These are phyloP conservation scores for Cucurbita pepo DNA, from an alignment of 306 rosid species.

Conservation along the genomic window DNA sequence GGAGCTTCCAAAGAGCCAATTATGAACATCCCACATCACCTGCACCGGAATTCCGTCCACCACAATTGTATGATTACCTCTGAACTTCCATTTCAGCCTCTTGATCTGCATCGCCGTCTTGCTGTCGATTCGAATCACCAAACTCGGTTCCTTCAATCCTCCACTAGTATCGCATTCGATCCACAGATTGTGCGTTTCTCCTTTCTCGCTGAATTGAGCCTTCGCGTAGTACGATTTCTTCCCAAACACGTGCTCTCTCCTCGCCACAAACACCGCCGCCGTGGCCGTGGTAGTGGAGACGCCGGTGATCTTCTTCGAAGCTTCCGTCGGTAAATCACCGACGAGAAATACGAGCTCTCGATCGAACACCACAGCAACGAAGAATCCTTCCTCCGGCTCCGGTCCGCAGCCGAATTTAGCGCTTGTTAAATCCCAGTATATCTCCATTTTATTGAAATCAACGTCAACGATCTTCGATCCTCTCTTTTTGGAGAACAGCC, in stretches of 20 bases:
- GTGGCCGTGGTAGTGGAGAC: neutral
- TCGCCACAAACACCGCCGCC: constrained; percentile 33
- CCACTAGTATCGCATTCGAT: constrained; percentile 61
- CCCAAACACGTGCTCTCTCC: constrained; percentile 67
- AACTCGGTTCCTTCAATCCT: constrained; percentile 44
- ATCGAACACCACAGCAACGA: constrained; percentile 39
- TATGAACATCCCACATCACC: constrained; percentile 88
- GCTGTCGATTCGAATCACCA: constrained; percentile 57
- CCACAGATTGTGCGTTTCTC: constrained; percentile 43
- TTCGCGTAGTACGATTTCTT: constrained; percentile 47
- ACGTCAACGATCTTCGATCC: constrained; percentile 60
- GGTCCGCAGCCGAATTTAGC: constrained; percentile 77
- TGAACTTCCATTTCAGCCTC: constrained; percentile 73
- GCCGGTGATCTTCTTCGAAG: constrained; percentile 29
- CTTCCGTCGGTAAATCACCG: constrained; percentile 55
- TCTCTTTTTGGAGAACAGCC: constrained; percentile 72
- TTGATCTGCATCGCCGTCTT: constrained; percentile 64
- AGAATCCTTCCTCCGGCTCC: constrained; percentile 64
- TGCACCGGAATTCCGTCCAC: constrained; percentile 68
- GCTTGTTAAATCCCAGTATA: constrained; percentile 59
- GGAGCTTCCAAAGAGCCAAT: constrained; percentile 71
- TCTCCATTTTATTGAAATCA: constrained; percentile 35
- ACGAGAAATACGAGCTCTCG: constrained; percentile 40
- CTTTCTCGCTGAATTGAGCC: constrained; percentile 60
- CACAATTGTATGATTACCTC: constrained; percentile 61